These are phyloP conservation scores for Phytophthora cajani DNA, from an alignment of 352 stramenopile species.

Conservation along the genomic window DNA sequence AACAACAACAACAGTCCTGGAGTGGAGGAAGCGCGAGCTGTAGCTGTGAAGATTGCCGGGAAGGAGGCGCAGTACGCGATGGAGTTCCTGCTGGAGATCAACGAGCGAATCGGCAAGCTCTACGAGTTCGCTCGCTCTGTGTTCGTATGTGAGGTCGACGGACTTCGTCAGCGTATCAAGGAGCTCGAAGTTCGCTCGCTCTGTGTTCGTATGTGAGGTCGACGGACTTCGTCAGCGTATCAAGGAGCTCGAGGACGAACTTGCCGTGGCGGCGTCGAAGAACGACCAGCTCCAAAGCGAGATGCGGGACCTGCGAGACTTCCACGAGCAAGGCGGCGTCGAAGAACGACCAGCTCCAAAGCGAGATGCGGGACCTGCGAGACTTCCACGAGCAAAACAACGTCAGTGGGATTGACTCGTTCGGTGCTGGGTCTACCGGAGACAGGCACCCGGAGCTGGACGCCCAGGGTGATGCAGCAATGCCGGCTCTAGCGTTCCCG, in stretches of 20 bases:
- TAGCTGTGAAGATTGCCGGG: constrained; percentile 13
- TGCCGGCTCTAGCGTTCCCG: constrained; percentile 16
- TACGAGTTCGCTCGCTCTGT: constrained; percentile 48
- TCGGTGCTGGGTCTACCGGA: background rate
- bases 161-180: constrained; percentile 13
- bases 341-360: constrained; percentile 43
- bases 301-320: constrained; percentile 51
- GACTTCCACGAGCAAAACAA: constrained; percentile 53
- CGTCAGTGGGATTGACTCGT: constrained; percentile 16
- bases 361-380: constrained; percentile 47
- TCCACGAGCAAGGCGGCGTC: constrained; percentile 50
- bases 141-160: constrained; percentile 39
- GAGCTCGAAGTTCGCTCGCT: constrained; percentile 41
- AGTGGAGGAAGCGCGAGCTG: background rate
- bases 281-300: constrained; percentile 50
- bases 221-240: constrained; percentile 19
- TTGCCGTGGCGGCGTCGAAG: constrained; percentile 8
- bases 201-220: constrained; percentile 43
- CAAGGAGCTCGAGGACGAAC: constrained; percentile 17
- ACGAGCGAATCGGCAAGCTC: constrained; percentile 45
- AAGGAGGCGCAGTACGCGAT: constrained; percentile 57
- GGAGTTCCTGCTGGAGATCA: constrained; percentile 52
- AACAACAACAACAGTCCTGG: constrained; percentile 13
- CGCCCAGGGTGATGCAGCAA: constrained; percentile 23
- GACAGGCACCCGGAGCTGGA: constrained; percentile 5